Evolutionary conservation across 2,329 filamentous ascomycete genomes (phyloP).

Genomic region (Huntiella decipiens): DNA sequence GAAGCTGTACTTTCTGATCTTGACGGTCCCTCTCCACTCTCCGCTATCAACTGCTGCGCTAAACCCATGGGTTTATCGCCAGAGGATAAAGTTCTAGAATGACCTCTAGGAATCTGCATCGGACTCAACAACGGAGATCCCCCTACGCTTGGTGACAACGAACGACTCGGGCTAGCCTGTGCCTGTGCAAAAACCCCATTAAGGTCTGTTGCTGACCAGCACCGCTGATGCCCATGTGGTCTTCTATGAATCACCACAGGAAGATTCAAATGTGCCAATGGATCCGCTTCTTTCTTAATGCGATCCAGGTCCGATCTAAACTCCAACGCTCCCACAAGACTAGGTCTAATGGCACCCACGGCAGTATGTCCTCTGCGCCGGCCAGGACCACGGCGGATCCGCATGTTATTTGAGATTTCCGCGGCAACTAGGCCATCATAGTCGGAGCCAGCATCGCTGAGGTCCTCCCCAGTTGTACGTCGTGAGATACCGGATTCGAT

Average conservation of each 20-base stretch:
- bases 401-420: conserved; percentile 86
- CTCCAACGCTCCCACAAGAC: conserved; percentile 80
- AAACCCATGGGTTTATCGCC: conserved; percentile 18
- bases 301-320: conserved; percentile 84
- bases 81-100: conserved; percentile 25
- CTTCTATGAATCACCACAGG: neutral
- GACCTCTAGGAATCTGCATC: neutral
- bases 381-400: conserved; percentile 50
- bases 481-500: conserved; percentile 25
- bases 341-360: conserved; percentile 74
- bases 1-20: conserved; percentile 12
- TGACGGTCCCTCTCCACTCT: conserved; percentile 5
- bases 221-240: conserved; percentile 1
- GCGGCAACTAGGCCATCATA: conserved; percentile 50
- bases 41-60: neutral
- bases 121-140: neutral
- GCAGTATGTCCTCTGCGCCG: conserved; percentile 42
- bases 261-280: conserved; percentile 15
- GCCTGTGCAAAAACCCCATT: conserved; percentile 4
- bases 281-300: conserved; percentile 38
- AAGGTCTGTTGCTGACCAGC: conserved; percentile 7
- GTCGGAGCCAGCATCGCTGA: conserved; percentile 28
- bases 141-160: too few relatives aligned
- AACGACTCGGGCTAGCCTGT: neutral
- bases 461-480: conserved; percentile 17